Conservation (phyloP, 495 filamentous ascomycete species). For the Beverwykella pulmonaria region DNA sequence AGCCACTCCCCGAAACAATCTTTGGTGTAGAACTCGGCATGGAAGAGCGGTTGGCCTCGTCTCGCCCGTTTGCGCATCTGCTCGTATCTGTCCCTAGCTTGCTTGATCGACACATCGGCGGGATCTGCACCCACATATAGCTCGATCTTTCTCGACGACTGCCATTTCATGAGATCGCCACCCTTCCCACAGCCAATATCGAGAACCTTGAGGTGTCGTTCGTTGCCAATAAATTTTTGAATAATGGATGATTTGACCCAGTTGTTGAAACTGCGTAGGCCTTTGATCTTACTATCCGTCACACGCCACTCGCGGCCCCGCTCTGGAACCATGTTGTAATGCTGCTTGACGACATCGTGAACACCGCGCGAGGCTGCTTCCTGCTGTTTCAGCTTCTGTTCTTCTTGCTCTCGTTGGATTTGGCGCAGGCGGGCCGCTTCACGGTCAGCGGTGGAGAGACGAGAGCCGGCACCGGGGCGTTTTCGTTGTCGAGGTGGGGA, state of each 20-base stretch:
- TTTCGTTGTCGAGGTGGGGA: conserved; percentile 72
- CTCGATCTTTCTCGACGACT: conserved; percentile 79
- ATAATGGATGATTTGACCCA: conserved; percentile 98
- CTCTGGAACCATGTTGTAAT: conserved; percentile 95
- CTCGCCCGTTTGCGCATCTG: conserved; percentile 64
- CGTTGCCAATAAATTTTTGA: conserved; percentile 90
- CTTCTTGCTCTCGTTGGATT: conserved; percentile 57
- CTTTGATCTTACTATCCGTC: conserved; percentile 91
- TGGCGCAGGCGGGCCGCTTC: conserved; percentile 67
- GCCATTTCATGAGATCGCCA: conserved; percentile 94
- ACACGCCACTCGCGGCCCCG: conserved; percentile 92
- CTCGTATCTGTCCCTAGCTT: conserved; percentile 81
- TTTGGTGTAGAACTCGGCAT: conserved; percentile 81
- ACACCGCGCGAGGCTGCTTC: conserved; percentile 53
- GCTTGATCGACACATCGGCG: conserved; percentile 85
- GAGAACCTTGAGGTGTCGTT: conserved; percentile 74
- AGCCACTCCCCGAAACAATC: conserved; percentile 87
- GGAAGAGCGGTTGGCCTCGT: conserved; percentile 63
- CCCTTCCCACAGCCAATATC: conserved; percentile 98
- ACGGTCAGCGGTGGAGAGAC: conserved; percentile 68
- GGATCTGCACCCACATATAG: conserved; percentile 93
- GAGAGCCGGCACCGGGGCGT: conserved; percentile 79
- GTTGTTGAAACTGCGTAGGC: conserved; percentile 92
- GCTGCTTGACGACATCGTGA: conserved; percentile 82
- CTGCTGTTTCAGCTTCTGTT: conserved; percentile 46